Base-by-base conservation (phyloP, 805 yeast species). In the Maudiozyma barnettii region DNA sequence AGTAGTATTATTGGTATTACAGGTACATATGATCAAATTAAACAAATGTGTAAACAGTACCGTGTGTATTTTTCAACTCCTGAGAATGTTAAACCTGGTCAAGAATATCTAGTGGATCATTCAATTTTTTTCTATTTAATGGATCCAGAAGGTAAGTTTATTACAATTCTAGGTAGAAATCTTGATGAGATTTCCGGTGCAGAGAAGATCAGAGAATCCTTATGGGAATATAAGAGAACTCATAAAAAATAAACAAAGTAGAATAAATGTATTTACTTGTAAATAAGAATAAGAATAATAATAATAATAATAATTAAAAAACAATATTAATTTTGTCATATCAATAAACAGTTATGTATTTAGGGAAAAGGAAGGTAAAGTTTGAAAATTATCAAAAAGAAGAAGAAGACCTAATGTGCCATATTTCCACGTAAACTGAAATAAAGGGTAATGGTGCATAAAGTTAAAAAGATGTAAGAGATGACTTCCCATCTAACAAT, bases 11-110 rank as follows among this genome's bases (percentile, higher is more conserved):
- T 88, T 48, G 99, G 99, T 0, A 75, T 93, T 51, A 93, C 98
- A 0, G 99, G 99, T 39, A 73, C 84, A 14, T 91, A 87, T 63
- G 93, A 88, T 30, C 82, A 82, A 50, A 79, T 93, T 50, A 91
- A 89, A 66, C 74, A 76, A 52, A 77, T 82, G 46, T 93, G 99
- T 71, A 93, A 89, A 66, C 79, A 81, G 55, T 93, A 81, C 68
- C 76, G 99, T 55, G 99, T 93, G 13, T 93, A 93, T 67, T 93
- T 93, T 67, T 87, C 96, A n/a, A 93, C 99, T 1, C 99, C 99
- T 3, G 85, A 90, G 22, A 79, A 88, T 61, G 83, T 93, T 42
- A 87, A 89, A 63, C 93, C 95, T 0, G 98, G 97, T 18, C 95
- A 93, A 67, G 96, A 93, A 58, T 93, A 93, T 63, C 73, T 93